A percentile compares a stretch with the other conserved stretches of the same genome.
Evolutionary conservation across 164 flowering plant genomes (phyloP).

Genomic region (Cinnamomum chago): DNA sequence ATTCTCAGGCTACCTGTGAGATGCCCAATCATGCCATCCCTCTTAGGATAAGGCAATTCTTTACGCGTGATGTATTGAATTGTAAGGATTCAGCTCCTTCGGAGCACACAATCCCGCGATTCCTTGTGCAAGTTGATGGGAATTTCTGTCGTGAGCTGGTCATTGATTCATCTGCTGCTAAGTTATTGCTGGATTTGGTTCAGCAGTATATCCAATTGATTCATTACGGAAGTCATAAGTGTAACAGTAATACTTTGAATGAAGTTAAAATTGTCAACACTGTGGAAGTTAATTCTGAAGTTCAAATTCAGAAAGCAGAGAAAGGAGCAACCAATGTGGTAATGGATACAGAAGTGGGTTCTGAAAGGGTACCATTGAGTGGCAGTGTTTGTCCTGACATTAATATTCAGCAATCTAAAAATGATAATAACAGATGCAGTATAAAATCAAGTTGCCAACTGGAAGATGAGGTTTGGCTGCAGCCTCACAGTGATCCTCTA

Average conservation of each 20-base stretch:
- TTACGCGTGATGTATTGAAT: slow-evolving; percentile 34
- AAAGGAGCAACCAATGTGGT: slow-evolving; percentile 17
- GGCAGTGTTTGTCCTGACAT: neutral
- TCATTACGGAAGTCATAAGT: slow-evolving; percentile 48
- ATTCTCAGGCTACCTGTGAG: slow-evolving; percentile 82
- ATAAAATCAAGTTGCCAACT: slow-evolving; percentile 1
- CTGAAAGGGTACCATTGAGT: slow-evolving; percentile 3
- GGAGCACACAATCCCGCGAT: slow-evolving; percentile 47
- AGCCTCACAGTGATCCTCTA: slow-evolving; percentile 25
- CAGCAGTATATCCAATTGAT: slow-evolving; percentile 59
- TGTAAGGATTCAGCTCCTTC: slow-evolving; percentile 17
- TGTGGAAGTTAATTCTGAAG: slow-evolving; percentile 12
- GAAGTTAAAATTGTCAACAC: slow-evolving; percentile 18
- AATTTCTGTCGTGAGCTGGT: slow-evolving; percentile 49
- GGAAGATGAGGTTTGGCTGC: slow-evolving; percentile 9
- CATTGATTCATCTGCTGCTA: slow-evolving; percentile 48
- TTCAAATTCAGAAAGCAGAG: slow-evolving; percentile 9
- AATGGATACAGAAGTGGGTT: neutral
- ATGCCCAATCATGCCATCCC: slow-evolving; percentile 56
- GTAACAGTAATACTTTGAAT: slow-evolving; percentile 3
- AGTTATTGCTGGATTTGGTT: slow-evolving; percentile 50
- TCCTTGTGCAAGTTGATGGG: slow-evolving; percentile 52
- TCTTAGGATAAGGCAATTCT: slow-evolving; percentile 51
- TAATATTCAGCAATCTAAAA: slow-evolving; percentile 1
- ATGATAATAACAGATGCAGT: slow-evolving; percentile 5